Base-by-base conservation (phyloP, 108 stramenopile species). In the Bacterosira constricta region DNA sequence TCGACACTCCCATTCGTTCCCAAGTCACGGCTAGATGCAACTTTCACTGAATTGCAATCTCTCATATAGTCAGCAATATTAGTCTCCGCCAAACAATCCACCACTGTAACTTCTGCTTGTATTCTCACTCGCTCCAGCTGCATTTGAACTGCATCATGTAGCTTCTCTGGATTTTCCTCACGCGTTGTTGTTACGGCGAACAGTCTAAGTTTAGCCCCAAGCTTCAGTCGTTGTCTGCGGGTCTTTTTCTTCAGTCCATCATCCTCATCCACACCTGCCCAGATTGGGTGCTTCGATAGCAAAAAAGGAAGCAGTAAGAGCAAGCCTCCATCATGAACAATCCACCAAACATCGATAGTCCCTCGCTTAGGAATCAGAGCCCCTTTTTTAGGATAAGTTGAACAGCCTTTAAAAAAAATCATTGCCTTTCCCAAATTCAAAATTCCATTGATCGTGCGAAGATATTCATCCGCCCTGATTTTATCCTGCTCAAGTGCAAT, bases 301-400 rank as follows among this genome's bases (percentile, higher is more conserved):
- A 93, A 80, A 57, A 74, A 90, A 15, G 92, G 92, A 10, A 91
- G 72, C 35, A 93, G 69, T 2, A 93, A 75, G 42, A 91, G 80
- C 31, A 91, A 81, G n/a, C 90, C 92, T 10, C 90, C 88, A 57
- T 91, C 90, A 57, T 86, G 74, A 12, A 86, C 82, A 45, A 91
- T 73, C 92, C 92, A 93, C 87, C 88, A 93, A 37, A 93, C 75
- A 68, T 93, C 92, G 50, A 93, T 88, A 23, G 83, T 83, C 34
- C 63, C 73, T 63, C 61, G 31, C 32, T 61, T 56, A 30, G 57
- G 59, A 20, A 42, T 29, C 1, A 71, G 29, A 7, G 39, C 49
- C 44, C 23, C 34, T 26, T 72, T 59, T 31, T 46, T 58, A 6
- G 75, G 74, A 63, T 75, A 76, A 12, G 46, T 57, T 17, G 54